A percentile compares a stretch with the other conserved stretches of the same genome.
Evolutionary conservation across 2,329 filamentous ascomycete genomes (phyloP).

Genomic region (Neopestalotiopsis sp.): DNA sequence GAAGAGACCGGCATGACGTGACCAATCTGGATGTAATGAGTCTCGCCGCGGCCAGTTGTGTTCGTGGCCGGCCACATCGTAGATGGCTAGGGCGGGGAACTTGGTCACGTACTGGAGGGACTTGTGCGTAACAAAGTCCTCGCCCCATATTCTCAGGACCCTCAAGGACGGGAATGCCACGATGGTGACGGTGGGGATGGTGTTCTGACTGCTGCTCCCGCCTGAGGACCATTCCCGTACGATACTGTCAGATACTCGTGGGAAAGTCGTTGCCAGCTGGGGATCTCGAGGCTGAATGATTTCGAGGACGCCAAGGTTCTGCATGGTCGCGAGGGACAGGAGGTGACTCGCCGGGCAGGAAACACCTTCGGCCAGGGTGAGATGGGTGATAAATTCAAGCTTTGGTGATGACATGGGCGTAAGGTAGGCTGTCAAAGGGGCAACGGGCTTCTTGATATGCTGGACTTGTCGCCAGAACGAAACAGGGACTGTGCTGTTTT

Average conservation of each 20-base stretch:
- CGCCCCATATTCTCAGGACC: slow-evolving; percentile 52
- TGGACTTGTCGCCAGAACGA: neutral
- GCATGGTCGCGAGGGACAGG: slow-evolving; percentile 45
- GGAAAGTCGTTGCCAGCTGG: slow-evolving; percentile 35
- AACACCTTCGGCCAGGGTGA: slow-evolving; percentile 28
- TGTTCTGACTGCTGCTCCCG: slow-evolving; percentile 31
- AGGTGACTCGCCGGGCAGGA: slow-evolving; percentile 42
- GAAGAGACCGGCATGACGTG: neutral
- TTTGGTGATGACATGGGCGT: slow-evolving; percentile 42
- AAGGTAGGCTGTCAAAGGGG: slow-evolving; percentile 41
- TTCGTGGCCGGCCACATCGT: slow-evolving; percentile 45
- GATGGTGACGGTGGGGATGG: neutral
- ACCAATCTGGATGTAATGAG: neutral
- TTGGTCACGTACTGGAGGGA: slow-evolving; percentile 47
- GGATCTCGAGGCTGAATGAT: slow-evolving; percentile 45
- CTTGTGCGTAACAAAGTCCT: slow-evolving; percentile 42
- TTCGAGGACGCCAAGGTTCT: slow-evolving; percentile 55
- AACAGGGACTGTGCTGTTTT: neutral
- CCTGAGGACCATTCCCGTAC: slow-evolving; percentile 47
- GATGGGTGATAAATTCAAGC: slow-evolving; percentile 36
- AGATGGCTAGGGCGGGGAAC: slow-evolving; percentile 52
- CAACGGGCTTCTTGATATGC: neutral
- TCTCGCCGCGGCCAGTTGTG: slow-evolving; percentile 39
- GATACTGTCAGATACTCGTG: slow-evolving; percentile 50
- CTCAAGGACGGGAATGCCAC: slow-evolving; percentile 53